phyloP scores from a whole-genome alignment of 176 grass and related monocot species.

The Eleusine indica region DNA sequence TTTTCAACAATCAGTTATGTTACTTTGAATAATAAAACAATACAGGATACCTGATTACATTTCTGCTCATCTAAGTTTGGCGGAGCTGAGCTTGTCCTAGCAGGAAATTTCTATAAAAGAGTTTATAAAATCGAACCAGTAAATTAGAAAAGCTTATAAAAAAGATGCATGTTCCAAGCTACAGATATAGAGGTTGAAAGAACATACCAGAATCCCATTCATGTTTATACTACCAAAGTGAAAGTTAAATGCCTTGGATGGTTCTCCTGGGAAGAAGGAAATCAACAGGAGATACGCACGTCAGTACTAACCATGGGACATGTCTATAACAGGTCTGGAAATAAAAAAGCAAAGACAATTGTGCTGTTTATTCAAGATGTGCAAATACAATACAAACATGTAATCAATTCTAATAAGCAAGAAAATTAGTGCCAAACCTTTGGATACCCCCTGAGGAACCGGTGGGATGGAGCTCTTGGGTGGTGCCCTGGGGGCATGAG shows the following conservation, averaged over 20 bases:
- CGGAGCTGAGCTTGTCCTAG: constrained; percentile 94
- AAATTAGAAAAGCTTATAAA: neutral
- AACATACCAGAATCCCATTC: constrained; percentile 73
- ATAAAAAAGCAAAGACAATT: neutral
- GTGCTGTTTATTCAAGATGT: neutral
- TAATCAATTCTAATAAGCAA: neutral
- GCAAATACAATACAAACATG: neutral
- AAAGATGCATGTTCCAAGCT: constrained; percentile 13
- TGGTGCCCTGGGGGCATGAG: constrained; percentile 57
- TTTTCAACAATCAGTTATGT: neutral
- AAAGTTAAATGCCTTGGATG: constrained; percentile 58
- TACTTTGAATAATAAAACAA: neutral
- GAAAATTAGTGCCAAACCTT: constrained; percentile 34
- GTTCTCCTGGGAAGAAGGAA: constrained; percentile 62
- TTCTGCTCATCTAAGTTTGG: constrained; percentile 97
- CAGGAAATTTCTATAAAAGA: constrained; percentile 72
- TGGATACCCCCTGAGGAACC: constrained; percentile 36
- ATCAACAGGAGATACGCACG: constrained; percentile 2
- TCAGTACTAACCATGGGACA: constrained; percentile 14
- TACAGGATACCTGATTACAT: constrained; percentile 70
- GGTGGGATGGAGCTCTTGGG: constrained; percentile 43
- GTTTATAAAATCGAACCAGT: neutral
- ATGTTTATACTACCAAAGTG: constrained; percentile 93
- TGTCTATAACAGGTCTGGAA: neutral
- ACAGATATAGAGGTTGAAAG: constrained; percentile 24